These are phyloP conservation scores for Ophiostoma fasciatum DNA, from an alignment of 2,329 filamentous ascomycete genomes.

Conservation along the genomic window DNA sequence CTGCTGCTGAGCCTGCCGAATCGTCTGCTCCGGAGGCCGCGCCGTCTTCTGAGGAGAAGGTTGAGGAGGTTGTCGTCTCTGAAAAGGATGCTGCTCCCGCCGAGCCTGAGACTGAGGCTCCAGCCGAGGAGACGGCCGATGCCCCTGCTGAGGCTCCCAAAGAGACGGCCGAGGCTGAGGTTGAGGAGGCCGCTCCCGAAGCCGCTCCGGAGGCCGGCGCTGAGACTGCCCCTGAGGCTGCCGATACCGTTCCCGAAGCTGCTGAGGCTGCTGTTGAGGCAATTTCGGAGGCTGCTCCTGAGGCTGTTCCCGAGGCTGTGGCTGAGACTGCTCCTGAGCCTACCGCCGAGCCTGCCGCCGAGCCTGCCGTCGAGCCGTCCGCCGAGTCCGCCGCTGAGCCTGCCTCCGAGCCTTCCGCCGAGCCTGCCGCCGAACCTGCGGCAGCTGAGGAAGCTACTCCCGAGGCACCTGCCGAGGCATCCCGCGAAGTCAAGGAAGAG, in stretches of 20 bases:
- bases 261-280: not conserved
- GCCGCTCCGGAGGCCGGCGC: not conserved
- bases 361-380: not conserved
- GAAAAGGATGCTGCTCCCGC: too few species aligned
- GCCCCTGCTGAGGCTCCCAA: constrained; percentile 2
- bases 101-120: too few species aligned
- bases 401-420: not conserved
- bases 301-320: constrained; percentile 2
- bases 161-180: constrained; percentile 1
- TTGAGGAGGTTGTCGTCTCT: too few species aligned
- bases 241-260: not conserved
- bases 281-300: not conserved
- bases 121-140: not conserved
- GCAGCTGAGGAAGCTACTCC: not conserved
- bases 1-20: too few species aligned
- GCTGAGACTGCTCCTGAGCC: constrained; percentile 5
- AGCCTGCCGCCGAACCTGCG: not conserved
- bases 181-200: not conserved
- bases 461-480: constrained; percentile 4
- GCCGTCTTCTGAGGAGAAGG: too few species aligned
- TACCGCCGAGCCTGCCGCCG: not conserved
- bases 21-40: too few species aligned
- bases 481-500: constrained; percentile 1
- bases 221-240: not conserved
- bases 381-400: not conserved